Evolutionary conservation across 768 basidiomycete species (phyloP).

Genomic region (Russula olivacea): DNA sequence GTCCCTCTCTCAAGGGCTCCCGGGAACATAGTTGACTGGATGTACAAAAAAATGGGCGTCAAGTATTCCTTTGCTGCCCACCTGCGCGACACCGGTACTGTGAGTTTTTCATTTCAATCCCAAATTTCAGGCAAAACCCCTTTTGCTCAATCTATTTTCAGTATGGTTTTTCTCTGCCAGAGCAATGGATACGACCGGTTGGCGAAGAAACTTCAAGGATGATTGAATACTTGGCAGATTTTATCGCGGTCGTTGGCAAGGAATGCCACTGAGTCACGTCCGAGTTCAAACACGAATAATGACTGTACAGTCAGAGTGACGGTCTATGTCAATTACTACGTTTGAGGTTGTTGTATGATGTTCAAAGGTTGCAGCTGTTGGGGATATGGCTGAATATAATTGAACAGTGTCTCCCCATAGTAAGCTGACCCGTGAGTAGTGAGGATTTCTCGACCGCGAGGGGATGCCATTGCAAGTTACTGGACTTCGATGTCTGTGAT

Average conservation of each 20-base stretch:
- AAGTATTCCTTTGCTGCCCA: slow-evolving; percentile 62
- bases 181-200: slow-evolving; percentile 66
- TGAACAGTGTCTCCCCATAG: no score
- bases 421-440: no score
- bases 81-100: slow-evolving; percentile 65
- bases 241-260: slow-evolving; percentile 42
- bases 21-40: slow-evolving; percentile 63
- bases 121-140: not conserved
- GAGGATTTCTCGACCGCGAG: no score
- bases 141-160: slow-evolving; percentile 28
- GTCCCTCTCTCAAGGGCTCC: slow-evolving; percentile 39
- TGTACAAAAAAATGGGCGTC: slow-evolving; percentile 50
- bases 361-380: no score
- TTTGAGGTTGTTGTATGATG: not conserved
- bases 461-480: no score
- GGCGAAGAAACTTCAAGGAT: slow-evolving; percentile 70
- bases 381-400: no score
- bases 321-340: not conserved
- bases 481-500: no score
- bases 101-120: slow-evolving; percentile 32
- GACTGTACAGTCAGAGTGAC: not conserved
- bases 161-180: slow-evolving; percentile 76
- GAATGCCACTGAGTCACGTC: slow-evolving; percentile 24
- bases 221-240: slow-evolving; percentile 60
- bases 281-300: not conserved